Conservation (phyloP, 306 rosid genomes). For the Medicago lupulina region DNA sequence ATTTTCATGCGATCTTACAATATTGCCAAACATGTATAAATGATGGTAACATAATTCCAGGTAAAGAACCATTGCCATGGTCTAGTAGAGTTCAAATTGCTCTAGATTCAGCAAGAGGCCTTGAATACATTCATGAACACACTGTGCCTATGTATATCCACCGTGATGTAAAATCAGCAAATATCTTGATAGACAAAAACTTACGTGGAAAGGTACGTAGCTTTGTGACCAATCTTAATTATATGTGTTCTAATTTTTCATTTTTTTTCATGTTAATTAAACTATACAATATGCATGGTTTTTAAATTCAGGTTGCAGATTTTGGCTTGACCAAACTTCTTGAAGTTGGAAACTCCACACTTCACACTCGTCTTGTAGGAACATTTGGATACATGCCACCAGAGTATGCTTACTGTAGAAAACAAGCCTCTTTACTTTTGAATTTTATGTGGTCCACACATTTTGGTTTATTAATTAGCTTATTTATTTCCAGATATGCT, state of each 20-base stretch:
- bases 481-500: conserved; percentile 65
- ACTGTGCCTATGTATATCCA: conserved; percentile 91
- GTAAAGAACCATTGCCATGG: conserved; percentile 72
- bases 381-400: conserved; percentile 99
- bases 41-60: conserved; percentile 49
- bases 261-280: conserved; percentile 16
- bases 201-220: conserved; percentile 71
- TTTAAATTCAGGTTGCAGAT: conserved; percentile 75
- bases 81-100: conserved; percentile 81
- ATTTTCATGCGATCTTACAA: background rate
- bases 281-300: background rate
- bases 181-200: conserved; percentile 79
- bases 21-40: background rate
- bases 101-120: conserved; percentile 92
- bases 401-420: conserved; percentile 54
- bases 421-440: background rate
- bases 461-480: background rate
- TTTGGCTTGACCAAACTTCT: conserved; percentile 83
- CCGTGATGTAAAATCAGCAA: conserved; percentile 89
- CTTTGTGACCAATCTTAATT: background rate
- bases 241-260: background rate
- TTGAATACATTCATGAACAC: conserved; percentile 90
- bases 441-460: too few species aligned
- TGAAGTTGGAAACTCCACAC: conserved; percentile 72
- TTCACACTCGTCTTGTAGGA: conserved; percentile 84